phyloP scores from a whole-genome alignment of 805 yeast genomes.

The Ogataea parapolymorpha region DNA sequence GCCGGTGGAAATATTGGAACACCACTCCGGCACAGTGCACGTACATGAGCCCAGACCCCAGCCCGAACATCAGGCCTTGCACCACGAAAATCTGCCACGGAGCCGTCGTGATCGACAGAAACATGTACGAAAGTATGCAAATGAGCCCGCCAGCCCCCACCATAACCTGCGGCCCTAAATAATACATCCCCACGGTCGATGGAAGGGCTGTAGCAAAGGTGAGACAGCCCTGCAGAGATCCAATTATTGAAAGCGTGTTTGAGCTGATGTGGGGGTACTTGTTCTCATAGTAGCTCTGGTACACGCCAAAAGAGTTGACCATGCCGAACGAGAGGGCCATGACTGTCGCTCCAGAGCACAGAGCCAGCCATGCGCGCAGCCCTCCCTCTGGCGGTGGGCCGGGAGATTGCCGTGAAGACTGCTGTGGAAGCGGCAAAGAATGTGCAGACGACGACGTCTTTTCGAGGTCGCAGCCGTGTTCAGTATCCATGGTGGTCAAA shows the following conservation, averaged over 20 bases:
- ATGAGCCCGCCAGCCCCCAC: slow-evolving; percentile 42
- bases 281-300: slow-evolving; percentile 46
- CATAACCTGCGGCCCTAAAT: slow-evolving; percentile 40
- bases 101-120: slow-evolving; percentile 53
- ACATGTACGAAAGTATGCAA: slow-evolving; percentile 44
- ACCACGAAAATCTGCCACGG: slow-evolving; percentile 68
- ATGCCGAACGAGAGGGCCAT: slow-evolving; percentile 55
- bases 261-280: slow-evolving; percentile 42
- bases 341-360: slow-evolving; percentile 44
- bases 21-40: slow-evolving; percentile 56
- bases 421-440: too few relatives aligned
- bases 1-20: slow-evolving; percentile 65
- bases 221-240: slow-evolving; percentile 48
- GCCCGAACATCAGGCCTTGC: slow-evolving; percentile 63
- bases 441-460: too few relatives aligned
- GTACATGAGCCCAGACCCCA: slow-evolving; percentile 53
- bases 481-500: too few relatives aligned
- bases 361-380: slow-evolving; percentile 52
- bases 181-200: slow-evolving; percentile 39
- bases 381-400: slow-evolving; percentile 38
- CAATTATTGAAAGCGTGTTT: slow-evolving; percentile 49
- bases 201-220: slow-evolving; percentile 48
- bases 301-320: slow-evolving; percentile 57
- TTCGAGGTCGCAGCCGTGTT: too few relatives aligned
- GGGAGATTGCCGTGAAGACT: too few relatives aligned